Conservation (phyloP, 2,329 filamentous ascomycete genomes). For the Metarhizium sp. region DNA sequence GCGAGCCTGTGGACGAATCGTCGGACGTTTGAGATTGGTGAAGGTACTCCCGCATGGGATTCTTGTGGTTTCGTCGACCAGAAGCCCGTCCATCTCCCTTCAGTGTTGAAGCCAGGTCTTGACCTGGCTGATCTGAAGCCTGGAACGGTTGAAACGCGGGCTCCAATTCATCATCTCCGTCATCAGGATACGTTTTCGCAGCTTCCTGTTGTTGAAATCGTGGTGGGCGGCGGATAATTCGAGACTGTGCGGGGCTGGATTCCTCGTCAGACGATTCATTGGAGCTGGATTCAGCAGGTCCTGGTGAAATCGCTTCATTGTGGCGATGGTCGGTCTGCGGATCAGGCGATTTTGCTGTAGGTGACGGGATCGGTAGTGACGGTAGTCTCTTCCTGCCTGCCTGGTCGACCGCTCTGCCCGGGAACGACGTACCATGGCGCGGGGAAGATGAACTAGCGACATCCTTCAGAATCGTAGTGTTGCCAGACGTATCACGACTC, state of each 20-base stretch:
- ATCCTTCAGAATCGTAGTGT: slow-evolving; percentile 31
- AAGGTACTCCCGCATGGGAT: slow-evolving; percentile 23
- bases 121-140: slow-evolving; percentile 24
- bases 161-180: slow-evolving; percentile 48
- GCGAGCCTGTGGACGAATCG: slow-evolving; percentile 49
- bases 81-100: slow-evolving; percentile 32
- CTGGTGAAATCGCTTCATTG: slow-evolving; percentile 22
- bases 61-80: slow-evolving; percentile 18
- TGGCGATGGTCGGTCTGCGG: slow-evolving; percentile 9
- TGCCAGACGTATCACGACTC: slow-evolving; percentile 39
- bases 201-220: slow-evolving; percentile 35
- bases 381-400: slow-evolving; percentile 30
- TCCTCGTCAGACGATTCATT: slow-evolving; percentile 35
- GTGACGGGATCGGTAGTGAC: slow-evolving; percentile 31
- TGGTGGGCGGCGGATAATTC: slow-evolving; percentile 51
- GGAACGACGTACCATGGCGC: slow-evolving; percentile 8
- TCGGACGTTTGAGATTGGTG: slow-evolving; percentile 50
- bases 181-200: slow-evolving; percentile 29
- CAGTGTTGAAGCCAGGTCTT: slow-evolving; percentile 44
- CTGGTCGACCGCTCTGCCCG: slow-evolving; percentile 18
- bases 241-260: slow-evolving; percentile 46
- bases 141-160: slow-evolving; percentile 46
- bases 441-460: slow-evolving; percentile 23
- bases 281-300: slow-evolving; percentile 27
- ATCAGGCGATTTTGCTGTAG: slow-evolving; percentile 14